A percentile compares a stretch with the other conserved stretches of the same genome.
These are phyloP conservation scores for Aspergillus luchuensis DNA, from an alignment of 2,329 filamentous ascomycete species.

Conservation along the genomic window DNA sequence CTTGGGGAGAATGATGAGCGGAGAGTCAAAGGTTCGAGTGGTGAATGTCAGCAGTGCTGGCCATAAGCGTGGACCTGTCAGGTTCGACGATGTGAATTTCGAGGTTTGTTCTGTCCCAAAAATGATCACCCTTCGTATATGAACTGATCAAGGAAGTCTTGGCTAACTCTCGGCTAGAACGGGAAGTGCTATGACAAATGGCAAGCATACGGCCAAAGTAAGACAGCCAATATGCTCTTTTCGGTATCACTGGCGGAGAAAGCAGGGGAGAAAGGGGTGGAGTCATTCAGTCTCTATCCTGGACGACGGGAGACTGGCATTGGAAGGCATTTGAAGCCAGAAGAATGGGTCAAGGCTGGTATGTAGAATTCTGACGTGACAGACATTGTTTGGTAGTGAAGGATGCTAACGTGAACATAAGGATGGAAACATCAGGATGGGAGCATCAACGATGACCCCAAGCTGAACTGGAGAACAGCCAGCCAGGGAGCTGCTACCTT, in stretches of 20 bases:
- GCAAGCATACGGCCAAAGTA: constrained; percentile 10
- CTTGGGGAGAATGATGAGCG: background rate
- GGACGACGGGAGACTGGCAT: constrained; percentile 4
- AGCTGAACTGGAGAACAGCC: background rate
- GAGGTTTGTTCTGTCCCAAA: background rate
- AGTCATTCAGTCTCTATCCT: constrained; percentile 7
- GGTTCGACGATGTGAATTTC: constrained; percentile 7
- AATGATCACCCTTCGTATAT: too few relatives aligned
- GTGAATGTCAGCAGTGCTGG: constrained; percentile 5
- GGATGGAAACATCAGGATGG: background rate
- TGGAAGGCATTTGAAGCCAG: background rate
- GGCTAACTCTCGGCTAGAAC: background rate
- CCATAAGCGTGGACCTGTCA: background rate
- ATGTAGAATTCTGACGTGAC: background rate
- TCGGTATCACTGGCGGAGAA: constrained; percentile 1
- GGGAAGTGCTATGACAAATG: constrained; percentile 8
- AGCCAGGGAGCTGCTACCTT: background rate
- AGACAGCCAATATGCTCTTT: constrained; percentile 9
- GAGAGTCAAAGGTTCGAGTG: background rate
- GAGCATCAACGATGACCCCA: background rate
- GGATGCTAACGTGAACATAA: background rate
- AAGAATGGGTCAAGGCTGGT: constrained; percentile 5
- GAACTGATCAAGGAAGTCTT: too few relatives aligned
- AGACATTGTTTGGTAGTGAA: too few relatives aligned
- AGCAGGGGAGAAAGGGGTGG: background rate